A percentile compares a stretch with the other conserved stretches of the same genome.
phyloP scores from a whole-genome alignment of 352 stramenopile species.

The Halophytophthora batemanensis region DNA sequence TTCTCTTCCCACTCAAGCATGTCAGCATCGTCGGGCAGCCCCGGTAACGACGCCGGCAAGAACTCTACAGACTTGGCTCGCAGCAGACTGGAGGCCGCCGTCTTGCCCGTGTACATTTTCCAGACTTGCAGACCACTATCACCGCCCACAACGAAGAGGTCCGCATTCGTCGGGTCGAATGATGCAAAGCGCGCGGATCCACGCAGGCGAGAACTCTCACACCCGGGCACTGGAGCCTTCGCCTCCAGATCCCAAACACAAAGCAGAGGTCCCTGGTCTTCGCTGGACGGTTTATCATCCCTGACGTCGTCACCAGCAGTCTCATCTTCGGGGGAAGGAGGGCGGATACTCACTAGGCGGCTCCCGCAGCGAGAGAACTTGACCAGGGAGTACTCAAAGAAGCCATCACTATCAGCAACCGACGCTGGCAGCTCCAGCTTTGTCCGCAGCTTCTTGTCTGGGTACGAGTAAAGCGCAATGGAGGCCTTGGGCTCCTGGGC shows the following conservation, averaged over 20 bases:
- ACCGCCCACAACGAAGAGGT: constrained; percentile 64
- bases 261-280: constrained; percentile 18
- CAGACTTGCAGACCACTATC: constrained; percentile 63
- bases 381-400: constrained; percentile 64
- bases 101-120: constrained; percentile 56
- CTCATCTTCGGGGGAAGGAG: constrained; percentile 6
- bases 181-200: constrained; percentile 44
- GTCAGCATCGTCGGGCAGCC: constrained; percentile 8
- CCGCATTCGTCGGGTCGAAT: constrained; percentile 60
- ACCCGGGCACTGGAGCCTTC: constrained; percentile 46
- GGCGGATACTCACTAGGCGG: constrained; percentile 50
- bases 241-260: constrained; percentile 70
- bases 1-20: constrained; percentile 48
- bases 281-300: not conserved
- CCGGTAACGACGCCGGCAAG: not conserved
- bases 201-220: constrained; percentile 11
- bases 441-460: constrained; percentile 69
- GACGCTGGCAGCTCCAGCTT: constrained; percentile 29
- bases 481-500: constrained; percentile 45
- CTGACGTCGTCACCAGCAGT: constrained; percentile 1
- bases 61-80: constrained; percentile 22
- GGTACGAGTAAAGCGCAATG: constrained; percentile 69
- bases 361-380: constrained; percentile 68
- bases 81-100: constrained; percentile 24
- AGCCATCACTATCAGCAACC: constrained; percentile 8